Conservation (phyloP, 225 moss, liverwort and hornwort species). For the Marchantia paleacea region DNA sequence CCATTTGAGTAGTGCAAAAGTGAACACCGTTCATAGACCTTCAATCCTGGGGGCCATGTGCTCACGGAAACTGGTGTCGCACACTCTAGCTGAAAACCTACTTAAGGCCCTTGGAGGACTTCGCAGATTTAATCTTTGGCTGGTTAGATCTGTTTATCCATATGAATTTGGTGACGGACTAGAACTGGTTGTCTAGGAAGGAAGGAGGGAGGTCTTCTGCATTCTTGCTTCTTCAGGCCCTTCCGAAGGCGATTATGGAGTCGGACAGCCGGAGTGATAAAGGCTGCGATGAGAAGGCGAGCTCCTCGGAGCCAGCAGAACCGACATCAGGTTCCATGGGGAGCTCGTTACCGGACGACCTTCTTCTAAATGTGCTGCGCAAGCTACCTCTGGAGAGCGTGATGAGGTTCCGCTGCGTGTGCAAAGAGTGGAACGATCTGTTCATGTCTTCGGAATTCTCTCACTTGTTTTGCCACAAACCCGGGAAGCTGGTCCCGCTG, state of each 20-base stretch:
- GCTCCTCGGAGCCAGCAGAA: background rate
- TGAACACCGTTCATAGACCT: background rate
- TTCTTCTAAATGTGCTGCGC: background rate
- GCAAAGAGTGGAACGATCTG: background rate
- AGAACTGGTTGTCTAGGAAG: no score
- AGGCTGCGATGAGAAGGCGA: background rate
- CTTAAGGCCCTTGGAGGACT: background rate
- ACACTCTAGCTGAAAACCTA: background rate
- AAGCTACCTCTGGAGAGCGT: slow-evolving; percentile 3
- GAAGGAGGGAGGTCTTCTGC: no score
- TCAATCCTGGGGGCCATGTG: background rate
- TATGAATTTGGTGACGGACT: no score
- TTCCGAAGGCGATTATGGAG: background rate
- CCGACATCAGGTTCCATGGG: background rate
- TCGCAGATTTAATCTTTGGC: no score
- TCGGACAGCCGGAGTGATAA: background rate
- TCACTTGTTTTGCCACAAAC: background rate
- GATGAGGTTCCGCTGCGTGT: slow-evolving; percentile 2
- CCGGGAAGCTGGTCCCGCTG: slow-evolving; percentile 4
- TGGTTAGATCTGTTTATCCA: no score
- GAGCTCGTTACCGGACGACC: background rate
- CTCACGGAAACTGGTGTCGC: background rate
- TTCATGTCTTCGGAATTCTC: background rate
- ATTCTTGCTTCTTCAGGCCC: no score
- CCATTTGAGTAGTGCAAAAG: background rate